A percentile compares a stretch with the other conserved stretches of the same genome.
These are phyloP conservation scores for Tolypocladium cylindrosporum DNA, from an alignment of 2,329 filamentous ascomycete species.

Conservation along the genomic window DNA sequence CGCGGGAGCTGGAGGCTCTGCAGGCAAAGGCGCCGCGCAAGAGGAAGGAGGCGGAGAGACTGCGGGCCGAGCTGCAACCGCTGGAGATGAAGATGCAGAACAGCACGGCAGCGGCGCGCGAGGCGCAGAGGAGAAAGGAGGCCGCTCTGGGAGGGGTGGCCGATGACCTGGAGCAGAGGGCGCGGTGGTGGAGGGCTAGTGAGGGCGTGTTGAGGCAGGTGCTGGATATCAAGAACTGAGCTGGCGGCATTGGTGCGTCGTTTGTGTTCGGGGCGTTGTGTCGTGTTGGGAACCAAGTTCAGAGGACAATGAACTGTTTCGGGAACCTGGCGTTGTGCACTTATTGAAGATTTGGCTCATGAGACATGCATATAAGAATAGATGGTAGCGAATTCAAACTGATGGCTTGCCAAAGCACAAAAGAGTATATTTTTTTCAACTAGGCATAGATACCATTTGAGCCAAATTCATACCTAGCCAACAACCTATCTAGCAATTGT, in stretches of 20 bases:
- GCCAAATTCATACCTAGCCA: too few relatives aligned
- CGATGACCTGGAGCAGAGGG: slow-evolving; percentile 67
- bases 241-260: background rate
- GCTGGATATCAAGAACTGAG: slow-evolving; percentile 43
- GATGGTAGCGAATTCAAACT: background rate
- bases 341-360: background rate
- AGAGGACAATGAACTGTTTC: background rate
- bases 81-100: slow-evolving; percentile 58
- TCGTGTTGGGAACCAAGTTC: background rate
- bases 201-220: slow-evolving; percentile 54
- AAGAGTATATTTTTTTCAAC: background rate
- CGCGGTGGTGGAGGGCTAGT: slow-evolving; percentile 64
- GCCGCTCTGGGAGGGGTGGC: slow-evolving; percentile 53
- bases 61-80: slow-evolving; percentile 58
- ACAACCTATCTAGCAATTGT: too few relatives aligned
- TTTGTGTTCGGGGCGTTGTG: background rate
- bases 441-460: background rate
- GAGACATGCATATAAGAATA: background rate
- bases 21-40: slow-evolving; percentile 54
- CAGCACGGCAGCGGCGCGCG: slow-evolving; percentile 56
- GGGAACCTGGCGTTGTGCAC: background rate
- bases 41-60: slow-evolving; percentile 54
- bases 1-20: slow-evolving; percentile 53
- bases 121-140: slow-evolving; percentile 60
- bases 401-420: background rate